Conservation (phyloP, 257 asterid genomes). For the Ballota nigra region DNA sequence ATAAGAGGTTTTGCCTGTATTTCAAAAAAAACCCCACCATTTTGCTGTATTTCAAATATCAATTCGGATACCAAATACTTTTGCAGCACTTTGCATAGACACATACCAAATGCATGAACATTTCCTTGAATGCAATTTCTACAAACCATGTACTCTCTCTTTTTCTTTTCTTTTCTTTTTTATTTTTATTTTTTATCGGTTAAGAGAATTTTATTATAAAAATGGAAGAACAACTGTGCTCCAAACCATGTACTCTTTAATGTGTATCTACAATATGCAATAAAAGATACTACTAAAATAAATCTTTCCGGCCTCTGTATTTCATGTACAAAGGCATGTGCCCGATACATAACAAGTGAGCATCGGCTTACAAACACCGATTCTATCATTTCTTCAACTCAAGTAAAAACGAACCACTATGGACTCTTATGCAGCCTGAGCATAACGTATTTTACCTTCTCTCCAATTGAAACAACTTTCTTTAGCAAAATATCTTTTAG, state of each 20-base stretch:
- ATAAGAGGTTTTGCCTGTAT: neutral
- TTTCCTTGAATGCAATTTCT: neutral
- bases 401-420: neutral
- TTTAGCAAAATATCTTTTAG: neutral
- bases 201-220: too few species aligned
- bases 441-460: neutral
- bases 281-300: neutral
- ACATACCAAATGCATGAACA: neutral
- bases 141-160: neutral
- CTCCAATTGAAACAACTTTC: neutral
- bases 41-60: too few species aligned
- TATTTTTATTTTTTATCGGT: too few species aligned
- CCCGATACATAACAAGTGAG: conserved; percentile 5
- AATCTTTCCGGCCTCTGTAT: too few species aligned
- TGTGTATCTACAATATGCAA: neutral
- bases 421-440: neutral
- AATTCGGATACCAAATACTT: neutral
- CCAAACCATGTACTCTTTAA: neutral
- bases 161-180: too few species aligned
- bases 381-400: neutral
- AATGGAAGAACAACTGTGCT: too few species aligned
- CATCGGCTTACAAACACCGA: neutral
- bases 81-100: neutral
- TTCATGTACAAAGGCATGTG: too few species aligned
- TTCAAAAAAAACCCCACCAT: too few species aligned